A percentile compares a stretch with the other conserved stretches of the same genome.
phyloP scores from a whole-genome alignment of 306 rosid genomes.

The Cajanus cajan region DNA sequence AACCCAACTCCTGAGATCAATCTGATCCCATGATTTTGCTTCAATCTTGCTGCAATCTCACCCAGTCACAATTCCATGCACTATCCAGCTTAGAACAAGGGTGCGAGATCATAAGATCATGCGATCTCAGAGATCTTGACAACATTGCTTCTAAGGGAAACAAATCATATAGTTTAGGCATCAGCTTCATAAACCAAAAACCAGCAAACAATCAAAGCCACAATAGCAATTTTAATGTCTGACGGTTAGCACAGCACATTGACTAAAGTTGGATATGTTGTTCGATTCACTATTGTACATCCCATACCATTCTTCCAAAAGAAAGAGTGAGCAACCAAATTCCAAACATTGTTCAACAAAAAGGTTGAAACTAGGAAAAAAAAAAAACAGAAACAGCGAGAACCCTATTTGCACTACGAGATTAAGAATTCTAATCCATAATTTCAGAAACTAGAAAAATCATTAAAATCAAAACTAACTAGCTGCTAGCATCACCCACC shows the following conservation, averaged over 20 bases:
- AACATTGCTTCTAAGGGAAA: background rate
- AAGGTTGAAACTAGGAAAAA: background rate
- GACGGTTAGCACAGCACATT: background rate
- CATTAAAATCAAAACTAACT: background rate
- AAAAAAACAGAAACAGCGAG: background rate
- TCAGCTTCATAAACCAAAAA: background rate
- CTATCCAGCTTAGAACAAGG: too few species aligned
- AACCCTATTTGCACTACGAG: background rate
- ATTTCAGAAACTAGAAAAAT: background rate
- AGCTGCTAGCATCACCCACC: background rate
- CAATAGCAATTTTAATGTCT: background rate
- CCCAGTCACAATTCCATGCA: too few species aligned
- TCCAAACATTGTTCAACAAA: background rate
- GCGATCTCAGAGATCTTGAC: too few species aligned
- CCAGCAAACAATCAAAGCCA: background rate
- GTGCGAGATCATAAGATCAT: too few species aligned
- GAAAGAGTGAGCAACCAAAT: background rate
- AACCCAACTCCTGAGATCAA: too few species aligned
- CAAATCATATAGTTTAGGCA: background rate
- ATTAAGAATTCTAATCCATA: background rate
- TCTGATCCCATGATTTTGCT: too few species aligned
- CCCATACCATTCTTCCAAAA: background rate
- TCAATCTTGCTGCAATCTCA: too few species aligned
- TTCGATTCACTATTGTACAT: background rate
- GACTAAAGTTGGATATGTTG: constrained; percentile 6